Evolutionary conservation across 106 monocot species (phyloP), one percentile per base, ranked within the genome.

Genomic region (Allium cepa): DNA sequence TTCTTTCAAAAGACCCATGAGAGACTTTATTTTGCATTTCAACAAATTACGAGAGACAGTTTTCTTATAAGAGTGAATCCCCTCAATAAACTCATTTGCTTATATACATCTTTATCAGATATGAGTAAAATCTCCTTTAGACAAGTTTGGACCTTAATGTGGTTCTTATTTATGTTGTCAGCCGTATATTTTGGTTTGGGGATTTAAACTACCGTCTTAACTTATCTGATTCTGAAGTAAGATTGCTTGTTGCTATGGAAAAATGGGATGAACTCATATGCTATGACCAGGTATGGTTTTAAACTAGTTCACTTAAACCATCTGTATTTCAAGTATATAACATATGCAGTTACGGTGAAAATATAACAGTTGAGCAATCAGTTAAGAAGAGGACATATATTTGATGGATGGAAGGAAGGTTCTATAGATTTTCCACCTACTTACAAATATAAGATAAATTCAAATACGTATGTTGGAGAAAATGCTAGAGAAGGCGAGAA

Each of bases 181-280:
- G 90, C 66, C 83, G 78, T 60, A 86, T 90, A 36, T 90, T 90
- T 55, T 90, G 90, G 85, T 90, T 90, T 66, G 85, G 90, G 28
- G 90, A 90, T 76, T 76, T 90, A 69, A 90, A 90, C 64, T 90
- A 90, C 64, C 85, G 86, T 5, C 66, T 90, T 26, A 72, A 81
- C 46, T 56, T 90, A 71, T 26, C 77, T 6, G 90, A 85, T 66
- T 62, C 69, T 26, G 76, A 78, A 8, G 69, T 83, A 53, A 75
- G 85, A 62, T 72, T 74, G 60, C 66, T 83, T 59, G 72, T 83
- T 72, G 64, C 78, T 49, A 69, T 49, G 58, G 63, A 80, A 62
- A 53, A 56, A 28, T 90, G 90, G 86, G 79, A 77, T 56, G 67
- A 68, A 10, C 86, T 90, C 46, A 70, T 86, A 50, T 65, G 79